Evolutionary conservation across 2,329 filamentous ascomycete species (phyloP), one percentile per base, ranked within the genome.

Genomic region (Biscogniauxia mediterranea): DNA sequence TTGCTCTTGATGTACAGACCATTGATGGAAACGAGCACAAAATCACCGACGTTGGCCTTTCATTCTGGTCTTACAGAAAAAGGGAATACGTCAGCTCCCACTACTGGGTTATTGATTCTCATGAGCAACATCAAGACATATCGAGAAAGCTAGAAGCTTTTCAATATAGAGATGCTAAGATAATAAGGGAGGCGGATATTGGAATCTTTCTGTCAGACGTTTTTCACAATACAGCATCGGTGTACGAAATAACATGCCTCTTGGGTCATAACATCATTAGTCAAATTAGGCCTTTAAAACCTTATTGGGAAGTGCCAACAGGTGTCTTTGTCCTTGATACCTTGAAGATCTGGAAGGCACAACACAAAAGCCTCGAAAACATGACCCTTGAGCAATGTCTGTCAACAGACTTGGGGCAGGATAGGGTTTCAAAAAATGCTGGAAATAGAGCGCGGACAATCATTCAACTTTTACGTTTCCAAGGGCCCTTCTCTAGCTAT

Each of bases 271-370:
- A 21, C 0, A 60, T 64, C 15, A 0, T 9, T 1, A 19, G 17
- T 17, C 20, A 11, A 2, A 2, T 63, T 5, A 0, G n/a, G 0
- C 5, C 55, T 1, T 54, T 67, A 1, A 21, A 25, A 17, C 1
- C 32, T 0, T 21, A 65, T 8, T 67, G 66, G 66, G 21, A 54
- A 21, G 42, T 58, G 1, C 59, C 65, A 1, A n/a, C 15, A 0
- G 32, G 53, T 8, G 8, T 23, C 0, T 13, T 15, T 0, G 0
- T 59, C 3, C 42, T 68, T 1, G 65, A 68, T 46, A 66, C 63
- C 0, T 50, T 61, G n/a, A 62, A 52, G 20, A 64, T 68, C 52
- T 67, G 62, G 62, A 63, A 65, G 17, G 1, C 55, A 9, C 66
- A 64, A 26, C 32, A 58, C 19, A 9, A 3, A 2, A 3, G 17